Evolutionary conservation across 257 asterid genomes (phyloP).

Genomic region (Cinchona pubescens): DNA sequence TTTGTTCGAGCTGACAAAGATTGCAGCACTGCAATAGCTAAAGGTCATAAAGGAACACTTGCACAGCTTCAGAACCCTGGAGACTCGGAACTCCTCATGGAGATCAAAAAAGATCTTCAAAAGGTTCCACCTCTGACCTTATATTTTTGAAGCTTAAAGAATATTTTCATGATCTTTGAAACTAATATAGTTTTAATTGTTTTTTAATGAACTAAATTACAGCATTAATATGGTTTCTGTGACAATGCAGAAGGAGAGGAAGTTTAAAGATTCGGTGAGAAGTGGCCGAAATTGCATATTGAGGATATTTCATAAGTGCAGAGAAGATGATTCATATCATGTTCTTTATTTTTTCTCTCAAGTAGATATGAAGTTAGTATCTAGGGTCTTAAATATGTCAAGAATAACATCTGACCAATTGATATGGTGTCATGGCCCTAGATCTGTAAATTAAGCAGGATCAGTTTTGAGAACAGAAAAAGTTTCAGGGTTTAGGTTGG

Average conservation of each 20-base stretch:
- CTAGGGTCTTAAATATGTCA: constrained; percentile 70
- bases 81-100: constrained; percentile 50
- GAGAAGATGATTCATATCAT: constrained; percentile 60
- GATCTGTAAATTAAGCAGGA: constrained; percentile 63
- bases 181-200: not conserved
- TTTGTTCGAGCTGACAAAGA: constrained; percentile 79
- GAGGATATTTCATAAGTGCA: constrained; percentile 44
- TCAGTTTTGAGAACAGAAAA: too few relatives aligned
- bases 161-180: not conserved
- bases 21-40: constrained; percentile 31
- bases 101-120: constrained; percentile 53
- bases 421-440: constrained; percentile 72
- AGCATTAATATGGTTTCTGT: not conserved
- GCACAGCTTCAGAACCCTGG: constrained; percentile 44
- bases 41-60: constrained; percentile 37
- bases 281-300: constrained; percentile 74
- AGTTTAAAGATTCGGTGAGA: constrained; percentile 59
- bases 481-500: too few relatives aligned
- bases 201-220: not conserved
- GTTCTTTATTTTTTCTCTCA: constrained; percentile 73
- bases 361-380: constrained; percentile 80
- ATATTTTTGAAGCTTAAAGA: not conserved
- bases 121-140: constrained; percentile 43
- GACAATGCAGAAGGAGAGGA: constrained; percentile 75
- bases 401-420: constrained; percentile 67